Conservation (phyloP, 208 protist species). For the Crithidia thermophila region DNA sequence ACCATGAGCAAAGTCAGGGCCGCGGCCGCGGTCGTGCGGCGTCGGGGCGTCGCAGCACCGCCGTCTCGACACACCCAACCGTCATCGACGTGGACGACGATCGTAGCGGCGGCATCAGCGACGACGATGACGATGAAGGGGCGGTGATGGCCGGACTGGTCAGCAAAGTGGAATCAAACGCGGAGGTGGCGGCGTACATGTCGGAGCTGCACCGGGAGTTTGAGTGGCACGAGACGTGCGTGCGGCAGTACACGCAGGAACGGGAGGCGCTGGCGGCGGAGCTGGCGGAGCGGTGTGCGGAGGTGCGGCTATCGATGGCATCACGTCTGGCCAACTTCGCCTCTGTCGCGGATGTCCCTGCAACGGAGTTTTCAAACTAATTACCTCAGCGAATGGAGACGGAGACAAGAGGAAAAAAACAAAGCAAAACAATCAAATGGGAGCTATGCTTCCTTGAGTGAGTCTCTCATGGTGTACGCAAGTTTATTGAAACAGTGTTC, state of each 20-base stretch:
- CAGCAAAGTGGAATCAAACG: too few relatives aligned
- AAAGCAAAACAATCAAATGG: background rate
- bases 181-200: background rate
- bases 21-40: constrained; percentile 1
- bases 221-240: constrained; percentile 31
- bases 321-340: constrained; percentile 36
- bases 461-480: background rate
- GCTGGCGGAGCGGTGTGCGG: constrained; percentile 31
- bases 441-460: background rate
- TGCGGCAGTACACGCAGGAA: constrained; percentile 35
- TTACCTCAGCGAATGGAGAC: background rate
- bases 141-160: background rate
- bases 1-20: background rate
- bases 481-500: background rate
- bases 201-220: constrained; percentile 24
- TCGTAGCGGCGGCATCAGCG: background rate
- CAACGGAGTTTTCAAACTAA: constrained; percentile 27
- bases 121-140: background rate
- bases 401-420: background rate
- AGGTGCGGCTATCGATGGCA: constrained; percentile 41
- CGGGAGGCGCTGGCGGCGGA: constrained; percentile 37
- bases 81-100: constrained; percentile 11
- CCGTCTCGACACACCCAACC: background rate
- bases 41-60: background rate
- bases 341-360: constrained; percentile 24